These are phyloP conservation scores for Phytophthora vignae DNA, from an alignment of 352 stramenopile genomes.

Conservation along the genomic window DNA sequence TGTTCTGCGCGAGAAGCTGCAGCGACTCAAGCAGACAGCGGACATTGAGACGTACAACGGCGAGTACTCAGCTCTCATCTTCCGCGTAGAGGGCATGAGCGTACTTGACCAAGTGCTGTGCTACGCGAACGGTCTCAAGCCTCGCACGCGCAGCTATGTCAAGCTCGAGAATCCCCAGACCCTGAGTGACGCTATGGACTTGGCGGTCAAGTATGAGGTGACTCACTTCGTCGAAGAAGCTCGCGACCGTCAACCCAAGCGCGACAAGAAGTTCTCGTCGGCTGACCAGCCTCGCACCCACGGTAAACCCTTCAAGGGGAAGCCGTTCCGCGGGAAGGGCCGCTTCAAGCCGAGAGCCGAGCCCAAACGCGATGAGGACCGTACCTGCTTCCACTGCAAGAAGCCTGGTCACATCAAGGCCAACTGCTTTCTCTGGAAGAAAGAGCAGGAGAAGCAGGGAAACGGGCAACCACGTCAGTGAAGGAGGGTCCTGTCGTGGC, in stretches of 20 bases:
- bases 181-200: conserved; percentile 10
- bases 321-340: too few species aligned
- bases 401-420: neutral
- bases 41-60: conserved; percentile 14
- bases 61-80: conserved; percentile 4
- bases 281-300: neutral
- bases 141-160: conserved; percentile 6
- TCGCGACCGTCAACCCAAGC: neutral
- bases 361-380: neutral
- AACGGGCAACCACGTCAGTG: neutral
- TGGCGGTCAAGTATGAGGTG: conserved; percentile 12
- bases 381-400: neutral
- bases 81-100: conserved; percentile 12
- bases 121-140: conserved; percentile 12
- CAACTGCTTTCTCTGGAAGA: neutral
- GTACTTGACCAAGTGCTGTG: conserved; percentile 1
- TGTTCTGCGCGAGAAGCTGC: conserved; percentile 1
- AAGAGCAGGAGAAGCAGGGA: neutral
- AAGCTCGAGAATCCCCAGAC: conserved; percentile 5
- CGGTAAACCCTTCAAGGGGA: neutral
- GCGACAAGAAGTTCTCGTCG: neutral
- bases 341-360: too few species aligned
- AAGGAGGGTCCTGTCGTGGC: neutral
- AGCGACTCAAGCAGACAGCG: conserved; percentile 7
- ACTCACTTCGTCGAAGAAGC: neutral